Evolutionary conservation across 2,329 filamentous ascomycete species (phyloP), one percentile per base, ranked within the genome.

Genomic region (Aureobasidium sp.): DNA sequence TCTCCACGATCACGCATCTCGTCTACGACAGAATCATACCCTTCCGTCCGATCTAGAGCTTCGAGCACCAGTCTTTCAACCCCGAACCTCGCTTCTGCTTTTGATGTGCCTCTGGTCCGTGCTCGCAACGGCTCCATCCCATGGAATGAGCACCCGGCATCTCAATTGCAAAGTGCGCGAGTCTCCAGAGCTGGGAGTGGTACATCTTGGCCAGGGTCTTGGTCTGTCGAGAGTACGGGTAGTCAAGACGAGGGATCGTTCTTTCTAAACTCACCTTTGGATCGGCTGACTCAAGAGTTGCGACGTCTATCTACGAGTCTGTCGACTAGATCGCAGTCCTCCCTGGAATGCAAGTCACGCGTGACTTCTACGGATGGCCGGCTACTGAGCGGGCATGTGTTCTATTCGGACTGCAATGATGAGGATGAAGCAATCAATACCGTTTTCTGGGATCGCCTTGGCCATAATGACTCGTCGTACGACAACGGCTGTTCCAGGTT

Each of bases 261-360:
- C 3, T 57, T 61, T 38, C 60, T 59, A 8, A 54, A 56, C 16
- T 68, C 65, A 7, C 64, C 65, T 10, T 57, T 68, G 3, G 65
- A 68, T 34, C 61, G 63, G 14, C 56, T 68, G 10, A 61, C 59
- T 3, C 60, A 62, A 42, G 52, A 62, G n/a, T 56, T 67, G n/a
- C 62, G 59, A 44, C 59, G 59, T 7, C 44, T 66, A 41, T 59
- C 58, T 1, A 55, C 55, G 14, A 55, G 48, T 38, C 11, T 27
- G 16, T 22, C 51, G 19, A 8, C 42, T 29, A 27, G 16, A 27
- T 49, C 35, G 14, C 42, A 39, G 10, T 44, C 41, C 7, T 53
- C 52, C 16, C 21, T 30, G 11, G 27, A 6, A 16, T 6, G 19
- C 21, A 21, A 17, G n/a, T 41, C 34, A 29, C n/a, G 44, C 17